A percentile compares a stretch with the other conserved stretches of the same genome.
Conservation (phyloP, 169 alveolate genomes). For the Perkinsus marinus region DNA sequence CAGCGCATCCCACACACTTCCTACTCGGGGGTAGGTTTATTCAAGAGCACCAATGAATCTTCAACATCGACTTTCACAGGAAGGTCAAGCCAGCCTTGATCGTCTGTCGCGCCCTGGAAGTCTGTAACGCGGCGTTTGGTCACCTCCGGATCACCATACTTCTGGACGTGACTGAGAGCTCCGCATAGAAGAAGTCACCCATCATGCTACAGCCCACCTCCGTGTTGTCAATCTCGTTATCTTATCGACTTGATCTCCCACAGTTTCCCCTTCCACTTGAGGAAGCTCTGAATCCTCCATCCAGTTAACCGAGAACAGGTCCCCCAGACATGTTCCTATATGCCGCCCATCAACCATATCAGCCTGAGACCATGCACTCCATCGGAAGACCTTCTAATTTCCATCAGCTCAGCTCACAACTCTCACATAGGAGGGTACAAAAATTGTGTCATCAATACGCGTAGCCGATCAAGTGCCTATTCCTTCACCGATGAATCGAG, state of each 20-base stretch:
- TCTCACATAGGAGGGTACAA: too few species aligned
- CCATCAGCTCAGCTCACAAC: too few species aligned
- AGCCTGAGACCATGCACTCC: conserved; percentile 10
- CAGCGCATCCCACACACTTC: too few species aligned
- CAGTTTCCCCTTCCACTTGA: conserved; percentile 28
- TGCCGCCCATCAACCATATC: conserved; percentile 41
- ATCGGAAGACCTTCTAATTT: too few species aligned
- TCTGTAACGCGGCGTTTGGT: neutral
- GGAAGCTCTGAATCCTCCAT: conserved; percentile 55
- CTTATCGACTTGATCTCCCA: conserved; percentile 41
- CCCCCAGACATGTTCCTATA: conserved; percentile 61
- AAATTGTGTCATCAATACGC: too few species aligned
- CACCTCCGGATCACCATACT: conserved; percentile 42
- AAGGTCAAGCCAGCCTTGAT: neutral
- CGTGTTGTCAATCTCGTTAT: conserved; percentile 25
- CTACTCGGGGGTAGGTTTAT: too few species aligned
- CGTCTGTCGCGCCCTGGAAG: neutral
- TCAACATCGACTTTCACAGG: neutral
- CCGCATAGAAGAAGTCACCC: neutral
- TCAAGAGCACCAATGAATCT: too few species aligned
- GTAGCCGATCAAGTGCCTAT: too few species aligned
- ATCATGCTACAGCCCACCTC: conserved; percentile 11
- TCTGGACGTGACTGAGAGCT: conserved; percentile 26
- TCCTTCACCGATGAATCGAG: too few species aligned
- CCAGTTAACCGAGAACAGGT: conserved; percentile 18